Conservation (phyloP, 2,329 filamentous ascomycete species). For the Myotisia sp. region DNA sequence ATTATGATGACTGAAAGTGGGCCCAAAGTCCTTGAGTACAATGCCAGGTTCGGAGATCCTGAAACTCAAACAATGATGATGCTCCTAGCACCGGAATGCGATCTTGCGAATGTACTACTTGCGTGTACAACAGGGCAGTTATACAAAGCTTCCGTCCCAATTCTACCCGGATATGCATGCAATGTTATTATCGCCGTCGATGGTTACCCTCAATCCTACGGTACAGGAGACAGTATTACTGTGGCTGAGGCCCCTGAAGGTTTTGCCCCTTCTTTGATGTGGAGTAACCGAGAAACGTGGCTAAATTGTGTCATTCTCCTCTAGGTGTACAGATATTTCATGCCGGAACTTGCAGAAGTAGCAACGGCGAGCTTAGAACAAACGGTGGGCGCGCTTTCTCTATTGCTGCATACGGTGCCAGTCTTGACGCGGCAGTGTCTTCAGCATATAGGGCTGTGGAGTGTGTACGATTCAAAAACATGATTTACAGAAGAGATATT, state of each 20-base stretch:
- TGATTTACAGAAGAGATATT: too few relatives aligned
- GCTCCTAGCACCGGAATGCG: slow-evolving; percentile 59
- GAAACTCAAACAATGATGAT: slow-evolving; percentile 78
- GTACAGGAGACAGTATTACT: slow-evolving; percentile 56
- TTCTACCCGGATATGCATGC: slow-evolving; percentile 58
- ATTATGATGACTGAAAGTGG: slow-evolving; percentile 76
- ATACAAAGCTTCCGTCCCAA: slow-evolving; percentile 50
- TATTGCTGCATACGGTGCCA: too few relatives aligned
- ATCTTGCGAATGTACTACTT: slow-evolving; percentile 76
- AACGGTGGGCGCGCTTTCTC: slow-evolving; percentile 81
- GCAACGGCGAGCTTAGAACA: slow-evolving; percentile 52
- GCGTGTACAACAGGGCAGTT: slow-evolving; percentile 66
- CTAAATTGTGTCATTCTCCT: neutral
- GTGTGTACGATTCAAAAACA: too few relatives aligned
- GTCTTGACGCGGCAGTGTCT: too few relatives aligned
- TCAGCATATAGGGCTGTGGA: too few relatives aligned
- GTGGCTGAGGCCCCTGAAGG: slow-evolving; percentile 34
- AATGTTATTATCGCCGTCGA: slow-evolving; percentile 88
- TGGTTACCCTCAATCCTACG: slow-evolving; percentile 79
- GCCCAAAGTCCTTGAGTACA: slow-evolving; percentile 78
- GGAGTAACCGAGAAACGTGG: neutral
- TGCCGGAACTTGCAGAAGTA: slow-evolving; percentile 59
- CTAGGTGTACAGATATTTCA: slow-evolving; percentile 67
- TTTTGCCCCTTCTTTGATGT: neutral
- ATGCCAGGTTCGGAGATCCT: slow-evolving; percentile 80